Conservation (phyloP, 768 basidiomycete species). For the Infundibulicybe gibba region DNA sequence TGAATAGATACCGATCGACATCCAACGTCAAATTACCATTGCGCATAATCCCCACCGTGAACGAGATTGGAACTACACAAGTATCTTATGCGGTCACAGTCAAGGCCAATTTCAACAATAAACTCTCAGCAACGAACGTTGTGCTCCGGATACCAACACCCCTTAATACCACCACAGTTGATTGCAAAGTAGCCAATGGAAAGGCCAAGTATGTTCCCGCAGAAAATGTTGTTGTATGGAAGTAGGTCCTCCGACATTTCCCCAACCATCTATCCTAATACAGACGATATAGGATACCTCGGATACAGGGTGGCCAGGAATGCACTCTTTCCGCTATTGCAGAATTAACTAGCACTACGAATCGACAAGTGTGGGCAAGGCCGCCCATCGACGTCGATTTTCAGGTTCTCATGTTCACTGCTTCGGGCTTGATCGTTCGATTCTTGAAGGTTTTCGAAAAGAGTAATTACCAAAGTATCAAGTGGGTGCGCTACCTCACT, state of each 20-base stretch:
- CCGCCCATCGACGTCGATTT: conserved; percentile 99
- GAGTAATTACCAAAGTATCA: conserved; percentile 89
- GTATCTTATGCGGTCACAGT: conserved; percentile 90
- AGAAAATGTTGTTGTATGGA: conserved; percentile 97
- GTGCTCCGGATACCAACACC: conserved; percentile 95
- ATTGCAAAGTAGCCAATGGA: conserved; percentile 87
- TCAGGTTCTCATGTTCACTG: conserved; percentile 98
- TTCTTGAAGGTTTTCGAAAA: conserved; percentile 99
- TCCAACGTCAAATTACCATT: conserved; percentile 95
- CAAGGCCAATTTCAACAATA: conserved; percentile 86
- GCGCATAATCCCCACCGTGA: conserved; percentile 85
- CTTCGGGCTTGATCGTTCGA: conserved; percentile 92
- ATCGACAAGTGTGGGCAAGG: conserved; percentile 94
- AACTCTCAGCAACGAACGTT: conserved; percentile 90
- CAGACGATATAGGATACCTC: conserved; percentile 63
- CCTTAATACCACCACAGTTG: conserved; percentile 87
- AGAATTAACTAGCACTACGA: conserved; percentile 81
- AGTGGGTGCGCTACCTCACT: conserved; percentile 94
- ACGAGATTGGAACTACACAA: conserved; percentile 87
- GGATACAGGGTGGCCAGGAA: conserved; percentile 92
- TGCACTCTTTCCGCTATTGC: conserved; percentile 82
- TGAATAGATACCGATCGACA: conserved; percentile 85
- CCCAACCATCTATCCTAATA: conserved; percentile 1
- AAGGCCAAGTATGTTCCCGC: conserved; percentile 98
- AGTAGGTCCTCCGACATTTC: conserved; percentile 52